phyloP scores from a whole-genome alignment of 306 rosid species.

The Alnus glutinosa region DNA sequence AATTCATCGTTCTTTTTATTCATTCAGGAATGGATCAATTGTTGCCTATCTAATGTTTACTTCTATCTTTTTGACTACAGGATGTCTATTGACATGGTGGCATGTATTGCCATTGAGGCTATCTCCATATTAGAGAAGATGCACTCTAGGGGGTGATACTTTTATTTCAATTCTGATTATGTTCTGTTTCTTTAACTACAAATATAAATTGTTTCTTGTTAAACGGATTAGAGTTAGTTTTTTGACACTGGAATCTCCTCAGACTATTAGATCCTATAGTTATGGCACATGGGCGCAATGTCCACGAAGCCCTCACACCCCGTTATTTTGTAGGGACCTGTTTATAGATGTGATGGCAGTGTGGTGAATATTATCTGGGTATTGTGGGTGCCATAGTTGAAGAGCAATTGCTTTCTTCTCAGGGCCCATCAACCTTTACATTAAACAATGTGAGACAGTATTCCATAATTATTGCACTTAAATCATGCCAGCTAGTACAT shows the following conservation, averaged over 20 bases:
- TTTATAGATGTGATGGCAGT: slow-evolving; percentile 4
- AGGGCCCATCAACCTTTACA: background rate
- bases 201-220: background rate
- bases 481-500: background rate
- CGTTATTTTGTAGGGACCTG: background rate
- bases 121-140: slow-evolving; percentile 95
- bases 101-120: slow-evolving; percentile 98
- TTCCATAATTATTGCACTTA: background rate
- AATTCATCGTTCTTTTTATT: background rate
- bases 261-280: background rate
- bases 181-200: background rate
- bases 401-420: background rate
- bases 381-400: background rate
- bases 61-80: slow-evolving; percentile 40
- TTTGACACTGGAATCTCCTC: background rate
- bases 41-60: background rate
- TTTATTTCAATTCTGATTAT: background rate
- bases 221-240: background rate
- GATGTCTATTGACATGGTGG: slow-evolving; percentile 96
- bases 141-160: slow-evolving; percentile 84
- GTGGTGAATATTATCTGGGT: background rate
- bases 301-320: background rate
- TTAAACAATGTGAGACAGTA: background rate
- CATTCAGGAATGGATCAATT: background rate
- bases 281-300: background rate